Conservation (phyloP, 768 basidiomycete species). For the Gyrodon lividus region DNA sequence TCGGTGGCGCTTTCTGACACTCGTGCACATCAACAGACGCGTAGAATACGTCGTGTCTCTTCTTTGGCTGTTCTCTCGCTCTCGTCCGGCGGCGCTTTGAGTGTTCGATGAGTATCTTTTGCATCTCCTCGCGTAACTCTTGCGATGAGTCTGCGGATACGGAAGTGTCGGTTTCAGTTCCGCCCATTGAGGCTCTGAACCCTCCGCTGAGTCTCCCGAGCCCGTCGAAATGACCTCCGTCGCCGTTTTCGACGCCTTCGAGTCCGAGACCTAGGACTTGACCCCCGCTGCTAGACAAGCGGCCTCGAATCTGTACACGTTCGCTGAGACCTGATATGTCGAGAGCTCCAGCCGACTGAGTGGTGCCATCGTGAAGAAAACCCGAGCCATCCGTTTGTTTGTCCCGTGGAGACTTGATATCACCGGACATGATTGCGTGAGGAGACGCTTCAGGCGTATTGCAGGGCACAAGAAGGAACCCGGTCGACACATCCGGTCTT, state of each 20-base stretch:
- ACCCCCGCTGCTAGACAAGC: not conserved
- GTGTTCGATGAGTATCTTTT: conserved; percentile 18
- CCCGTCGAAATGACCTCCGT: conserved; percentile 29
- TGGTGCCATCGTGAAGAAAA: not conserved
- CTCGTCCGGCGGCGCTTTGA: conserved; percentile 18
- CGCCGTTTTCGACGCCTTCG: conserved; percentile 22
- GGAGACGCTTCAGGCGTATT: conserved; percentile 23
- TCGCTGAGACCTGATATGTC: not conserved
- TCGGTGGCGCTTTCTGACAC: not conserved
- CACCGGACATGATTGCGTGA: not conserved
- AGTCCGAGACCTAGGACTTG: conserved; percentile 25
- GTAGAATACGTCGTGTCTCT: conserved; percentile 30
- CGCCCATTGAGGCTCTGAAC: conserved; percentile 12
- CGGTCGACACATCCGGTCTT: conserved; percentile 6
- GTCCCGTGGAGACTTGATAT: not conserved
- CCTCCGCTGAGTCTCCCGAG: conserved; percentile 30
- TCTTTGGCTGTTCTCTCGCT: conserved; percentile 19
- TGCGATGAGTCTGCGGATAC: conserved; percentile 7
- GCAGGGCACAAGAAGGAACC: conserved; percentile 22
- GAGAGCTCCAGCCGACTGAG: not conserved
- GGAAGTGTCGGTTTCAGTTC: not conserved
- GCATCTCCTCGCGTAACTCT: conserved; percentile 19
- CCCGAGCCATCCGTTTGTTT: not conserved
- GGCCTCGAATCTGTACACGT: not conserved
- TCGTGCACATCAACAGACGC: conserved; percentile 11